Percentiles rank a stretch among this genome's conserved stretches.
Evolutionary conservation across 257 asterid species (phyloP).

Genomic region (Solanum chiquidenum): DNA sequence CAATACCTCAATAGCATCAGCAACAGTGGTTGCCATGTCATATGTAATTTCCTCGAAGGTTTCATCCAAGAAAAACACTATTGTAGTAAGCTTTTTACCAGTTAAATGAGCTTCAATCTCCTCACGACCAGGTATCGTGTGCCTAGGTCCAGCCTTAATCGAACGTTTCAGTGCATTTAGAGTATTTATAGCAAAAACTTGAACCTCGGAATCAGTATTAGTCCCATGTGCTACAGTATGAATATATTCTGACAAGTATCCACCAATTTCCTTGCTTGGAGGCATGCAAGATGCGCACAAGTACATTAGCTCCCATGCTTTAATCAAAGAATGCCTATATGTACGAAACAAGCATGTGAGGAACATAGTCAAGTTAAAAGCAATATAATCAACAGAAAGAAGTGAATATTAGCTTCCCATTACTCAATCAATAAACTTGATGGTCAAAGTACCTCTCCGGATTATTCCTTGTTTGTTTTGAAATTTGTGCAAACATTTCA

Average conservation of each 20-base stretch:
- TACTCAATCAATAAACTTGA: neutral
- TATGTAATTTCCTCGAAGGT: constrained; percentile 96
- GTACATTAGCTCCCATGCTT: constrained; percentile 97
- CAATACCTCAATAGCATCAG: constrained; percentile 95
- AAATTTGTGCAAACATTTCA: constrained; percentile 84
- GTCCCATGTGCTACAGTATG: constrained; percentile 65
- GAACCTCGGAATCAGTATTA: constrained; percentile 69
- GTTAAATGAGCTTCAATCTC: constrained; percentile 93
- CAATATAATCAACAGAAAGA: neutral
- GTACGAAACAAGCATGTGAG: constrained; percentile 3
- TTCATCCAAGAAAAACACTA: constrained; percentile 95
- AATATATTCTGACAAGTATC: constrained; percentile 73
- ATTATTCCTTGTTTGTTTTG: constrained; percentile 90
- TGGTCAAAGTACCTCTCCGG: constrained; percentile 57
- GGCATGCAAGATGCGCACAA: constrained; percentile 97
- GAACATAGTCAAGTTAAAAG: neutral
- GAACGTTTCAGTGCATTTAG: constrained; percentile 83
- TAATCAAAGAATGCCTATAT: constrained; percentile 57
- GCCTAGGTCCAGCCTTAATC: constrained; percentile 94
- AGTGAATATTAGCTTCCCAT: neutral
- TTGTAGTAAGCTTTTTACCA: constrained; percentile 88
- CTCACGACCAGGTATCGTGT: constrained; percentile 79
- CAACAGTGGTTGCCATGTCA: constrained; percentile 93
- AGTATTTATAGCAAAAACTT: constrained; percentile 70
- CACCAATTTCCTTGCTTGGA: constrained; percentile 94